Percentiles rank a stretch among this genome's conserved stretches.
Conservation (phyloP, 2,329 filamentous ascomycete genomes). For the Penicillium sp. region DNA sequence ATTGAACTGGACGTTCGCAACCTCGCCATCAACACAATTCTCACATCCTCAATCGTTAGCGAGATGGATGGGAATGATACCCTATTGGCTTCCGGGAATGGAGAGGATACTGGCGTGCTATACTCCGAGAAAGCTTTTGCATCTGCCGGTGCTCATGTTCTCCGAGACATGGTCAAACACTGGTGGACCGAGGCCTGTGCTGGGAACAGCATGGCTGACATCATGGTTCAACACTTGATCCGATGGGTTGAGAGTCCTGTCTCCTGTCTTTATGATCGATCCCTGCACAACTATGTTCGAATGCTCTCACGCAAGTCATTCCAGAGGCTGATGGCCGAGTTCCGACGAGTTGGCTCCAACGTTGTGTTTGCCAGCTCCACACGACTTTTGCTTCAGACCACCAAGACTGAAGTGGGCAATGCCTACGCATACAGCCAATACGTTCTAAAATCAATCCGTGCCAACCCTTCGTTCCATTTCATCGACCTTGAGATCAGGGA, state of each 20-base stretch:
- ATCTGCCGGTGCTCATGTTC: conserved; percentile 83
- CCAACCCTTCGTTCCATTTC: conserved; percentile 94
- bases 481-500: conserved; percentile 96
- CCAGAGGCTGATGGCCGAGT: conserved; percentile 95
- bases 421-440: conserved; percentile 97
- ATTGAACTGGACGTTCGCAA: conserved; percentile 94
- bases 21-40: conserved; percentile 93
- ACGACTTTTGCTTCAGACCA: conserved; percentile 87
- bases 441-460: conserved; percentile 95
- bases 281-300: conserved; percentile 94
- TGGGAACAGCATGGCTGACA: conserved; percentile 90
- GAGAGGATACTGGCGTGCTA: conserved; percentile 66
- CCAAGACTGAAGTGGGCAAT: conserved; percentile 94
- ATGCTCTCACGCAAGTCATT: conserved; percentile 98
- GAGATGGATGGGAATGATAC: conserved; percentile 89
- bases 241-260: conserved; percentile 94
- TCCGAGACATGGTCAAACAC: conserved; percentile 96
- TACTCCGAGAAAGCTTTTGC: conserved; percentile 89
- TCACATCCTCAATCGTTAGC: conserved; percentile 95
- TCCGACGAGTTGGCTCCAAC: conserved; percentile 89
- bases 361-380: conserved; percentile 94
- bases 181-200: conserved; percentile 97
- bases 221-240: conserved; percentile 95
- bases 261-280: conserved; percentile 92
- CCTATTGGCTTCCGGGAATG: conserved; percentile 74